phyloP scores from a whole-genome alignment of 192 early-diverging fungal genomes.

The Diversispora eburnea region DNA sequence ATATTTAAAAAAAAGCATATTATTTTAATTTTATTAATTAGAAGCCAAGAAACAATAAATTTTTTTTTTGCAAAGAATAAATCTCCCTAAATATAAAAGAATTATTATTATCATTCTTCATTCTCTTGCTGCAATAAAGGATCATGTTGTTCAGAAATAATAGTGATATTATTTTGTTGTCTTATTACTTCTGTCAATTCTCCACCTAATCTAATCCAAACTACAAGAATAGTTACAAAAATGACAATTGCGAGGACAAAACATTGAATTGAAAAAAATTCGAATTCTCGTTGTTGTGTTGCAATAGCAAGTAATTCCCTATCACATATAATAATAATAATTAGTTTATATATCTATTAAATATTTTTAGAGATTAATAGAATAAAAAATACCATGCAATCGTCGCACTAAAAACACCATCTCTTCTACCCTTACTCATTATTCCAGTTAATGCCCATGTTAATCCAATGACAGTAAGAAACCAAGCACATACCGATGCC shows the following conservation, averaged over 20 bases:
- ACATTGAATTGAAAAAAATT: conserved; percentile 6
- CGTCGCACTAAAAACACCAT: conserved; percentile 21
- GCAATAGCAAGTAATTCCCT: conserved; percentile 16
- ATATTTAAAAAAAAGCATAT: too few species aligned
- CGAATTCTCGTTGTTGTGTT: neutral
- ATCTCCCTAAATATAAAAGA: too few species aligned
- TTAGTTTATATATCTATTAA: neutral
- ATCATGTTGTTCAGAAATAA: too few species aligned
- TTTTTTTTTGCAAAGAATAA: too few species aligned
- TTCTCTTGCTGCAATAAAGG: too few species aligned
- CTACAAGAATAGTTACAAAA: neutral
- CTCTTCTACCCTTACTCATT: conserved; percentile 15
- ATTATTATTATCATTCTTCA: too few species aligned
- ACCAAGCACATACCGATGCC: neutral
- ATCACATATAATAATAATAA: neutral
- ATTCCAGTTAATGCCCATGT: neutral
- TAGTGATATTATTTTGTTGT: too few species aligned
- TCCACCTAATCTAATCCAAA: conserved; percentile 1
- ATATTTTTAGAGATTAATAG: neutral
- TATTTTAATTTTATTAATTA: too few species aligned
- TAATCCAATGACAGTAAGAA: conserved; percentile 7
- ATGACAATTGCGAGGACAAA: neutral
- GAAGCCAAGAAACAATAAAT: too few species aligned
- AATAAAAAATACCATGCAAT: conserved; percentile 21
- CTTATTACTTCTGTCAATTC: neutral